Base-by-base conservation (phyloP, 129 eudicot species). In the Artemisia argyi region DNA sequence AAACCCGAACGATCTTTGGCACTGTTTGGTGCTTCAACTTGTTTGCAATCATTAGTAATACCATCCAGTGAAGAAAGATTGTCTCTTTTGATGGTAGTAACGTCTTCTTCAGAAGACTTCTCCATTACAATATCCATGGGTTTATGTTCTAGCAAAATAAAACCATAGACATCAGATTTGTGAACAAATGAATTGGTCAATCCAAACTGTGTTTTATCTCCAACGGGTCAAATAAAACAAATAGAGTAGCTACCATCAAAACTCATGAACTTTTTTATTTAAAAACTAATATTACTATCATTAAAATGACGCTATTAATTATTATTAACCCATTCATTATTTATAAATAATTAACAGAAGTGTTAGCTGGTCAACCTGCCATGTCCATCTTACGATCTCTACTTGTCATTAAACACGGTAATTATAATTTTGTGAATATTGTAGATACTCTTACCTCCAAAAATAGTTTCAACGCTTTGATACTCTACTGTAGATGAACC, bases 371-470 rank as follows among this genome's bases (percentile, higher is more conserved):
- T 35, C 42, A 4, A 35, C 6, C 42, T 8, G 42, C 8, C 42
- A 5, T 35, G 42, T 35, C 42, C 42, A 6, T 35, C 42, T 35
- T 35, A 35, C 42, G 8, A 35, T 8, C 42, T 35, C 8, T 35
- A 35, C 42, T 35, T 5, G 42, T 35, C 42, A 35, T 35, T 35
- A 35, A 35, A 39, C 9, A 39, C 44, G 10, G 42, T 39, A 39
- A 39, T 5, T 7, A 1, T 39, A 35, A 0, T 7, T 35, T 39
- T 39, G 7, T 39, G 44, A 39, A 39, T 39, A 39, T 39, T 39
- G 44, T 39, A 66, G 0, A 50, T 42, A 61, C 17, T 20, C 46
- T 83, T 85, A 87, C 96, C 96, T 65, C 90, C 98, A 71, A 94
- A 93, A 55, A 79, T 60, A 77, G 73, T 61, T 68, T 84, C 90